Evolutionary conservation across 2,329 filamentous ascomycete species (phyloP).

Genomic region (Teratosphaeria gauchensis): DNA sequence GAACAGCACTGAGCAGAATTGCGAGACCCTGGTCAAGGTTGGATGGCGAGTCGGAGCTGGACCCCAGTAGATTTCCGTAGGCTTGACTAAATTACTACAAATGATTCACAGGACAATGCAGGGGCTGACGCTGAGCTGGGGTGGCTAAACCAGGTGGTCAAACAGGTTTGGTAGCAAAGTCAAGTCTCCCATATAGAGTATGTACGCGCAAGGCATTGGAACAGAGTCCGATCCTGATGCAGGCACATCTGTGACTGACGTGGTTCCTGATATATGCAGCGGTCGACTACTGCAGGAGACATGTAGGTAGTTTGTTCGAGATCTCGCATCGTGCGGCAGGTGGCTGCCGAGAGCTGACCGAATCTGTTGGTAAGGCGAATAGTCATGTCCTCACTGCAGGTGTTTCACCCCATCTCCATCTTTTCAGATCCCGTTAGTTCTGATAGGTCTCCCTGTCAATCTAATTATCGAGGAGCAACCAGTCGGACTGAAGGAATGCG

Average conservation of each 20-base stretch:
- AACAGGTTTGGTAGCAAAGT: no score
- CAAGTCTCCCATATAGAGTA: no score
- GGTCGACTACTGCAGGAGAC: not conserved
- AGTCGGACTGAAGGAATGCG: no score
- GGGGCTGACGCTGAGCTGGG: no score
- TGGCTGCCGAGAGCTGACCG: not conserved
- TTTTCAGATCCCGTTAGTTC: no score
- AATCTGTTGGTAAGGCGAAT: not conserved
- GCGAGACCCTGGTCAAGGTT: conserved; percentile 32
- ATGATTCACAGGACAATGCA: not conserved
- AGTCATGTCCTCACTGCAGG: not conserved
- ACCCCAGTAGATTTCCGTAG: not conserved
- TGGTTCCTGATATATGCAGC: not conserved
- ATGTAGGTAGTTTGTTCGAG: not conserved
- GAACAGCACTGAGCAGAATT: conserved; percentile 27
- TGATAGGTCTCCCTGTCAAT: no score
- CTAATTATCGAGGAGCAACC: no score
- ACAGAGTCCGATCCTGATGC: no score
- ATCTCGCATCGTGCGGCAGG: not conserved
- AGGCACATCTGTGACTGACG: no score
- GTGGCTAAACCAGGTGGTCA: no score
- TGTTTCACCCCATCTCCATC: not conserved
- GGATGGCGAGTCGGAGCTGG: conserved; percentile 26
- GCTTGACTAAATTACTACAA: not conserved
- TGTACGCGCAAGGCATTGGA: no score